Evolutionary conservation across 2,329 filamentous ascomycete species (phyloP).

Genomic region (Colletotrichum horii): DNA sequence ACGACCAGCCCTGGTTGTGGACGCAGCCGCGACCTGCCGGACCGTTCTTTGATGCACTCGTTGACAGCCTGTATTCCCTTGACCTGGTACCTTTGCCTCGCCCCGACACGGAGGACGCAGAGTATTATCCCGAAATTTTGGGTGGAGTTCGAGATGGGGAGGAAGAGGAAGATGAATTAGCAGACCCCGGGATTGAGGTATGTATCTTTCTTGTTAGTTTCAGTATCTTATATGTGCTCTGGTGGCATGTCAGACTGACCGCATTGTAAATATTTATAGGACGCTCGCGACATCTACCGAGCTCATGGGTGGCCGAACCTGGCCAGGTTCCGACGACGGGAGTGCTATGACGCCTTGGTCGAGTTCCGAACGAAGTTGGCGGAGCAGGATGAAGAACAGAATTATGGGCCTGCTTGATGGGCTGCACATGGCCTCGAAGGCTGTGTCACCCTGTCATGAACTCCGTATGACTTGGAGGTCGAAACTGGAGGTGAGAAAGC

Average conservation of each 20-base stretch:
- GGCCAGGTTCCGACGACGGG: neutral
- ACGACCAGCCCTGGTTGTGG: neutral
- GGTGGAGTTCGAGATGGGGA: neutral
- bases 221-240: accelerated
- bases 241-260: neutral
- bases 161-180: accelerated
- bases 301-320: neutral
- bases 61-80: neutral
- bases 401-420: neutral
- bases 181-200: neutral
- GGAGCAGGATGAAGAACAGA: neutral
- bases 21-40: neutral
- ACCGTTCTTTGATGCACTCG: neutral
- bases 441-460: neutral
- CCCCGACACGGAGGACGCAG: neutral
- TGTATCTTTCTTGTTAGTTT: neutral
- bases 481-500: accelerated
- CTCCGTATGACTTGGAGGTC: accelerated
- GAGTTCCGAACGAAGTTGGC: neutral
- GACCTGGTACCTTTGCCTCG: neutral
- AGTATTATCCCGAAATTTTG: neutral
- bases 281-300: neutral
- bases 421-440: neutral
- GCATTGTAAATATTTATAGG: neutral
- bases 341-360: neutral